phyloP scores from a whole-genome alignment of 2,329 filamentous ascomycete species.

The Nannizziopsis barbatae region DNA sequence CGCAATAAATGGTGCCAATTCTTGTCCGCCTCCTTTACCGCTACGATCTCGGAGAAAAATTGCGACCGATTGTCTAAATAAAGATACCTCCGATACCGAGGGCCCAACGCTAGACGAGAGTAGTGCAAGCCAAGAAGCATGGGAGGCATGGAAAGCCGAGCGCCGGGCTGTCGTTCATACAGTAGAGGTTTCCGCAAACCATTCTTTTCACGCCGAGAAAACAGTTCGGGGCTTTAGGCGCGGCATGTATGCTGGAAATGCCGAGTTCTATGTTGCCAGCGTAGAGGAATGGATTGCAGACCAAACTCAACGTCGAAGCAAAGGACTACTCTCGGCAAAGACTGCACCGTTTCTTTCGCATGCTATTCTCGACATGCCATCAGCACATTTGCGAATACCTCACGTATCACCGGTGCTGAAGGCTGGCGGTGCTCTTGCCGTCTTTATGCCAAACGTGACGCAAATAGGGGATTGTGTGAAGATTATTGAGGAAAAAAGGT shows the following conservation, averaged over 20 bases:
- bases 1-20: slow-evolving; percentile 63
- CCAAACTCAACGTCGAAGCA: slow-evolving; percentile 37
- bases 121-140: slow-evolving; percentile 25
- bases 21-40: slow-evolving; percentile 39
- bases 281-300: slow-evolving; percentile 52
- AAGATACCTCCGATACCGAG: neutral
- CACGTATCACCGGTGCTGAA: slow-evolving; percentile 45
- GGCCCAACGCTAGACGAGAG: slow-evolving; percentile 11
- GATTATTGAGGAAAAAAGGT: slow-evolving; percentile 41
- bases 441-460: slow-evolving; percentile 68
- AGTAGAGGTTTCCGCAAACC: slow-evolving; percentile 52
- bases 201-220: slow-evolving; percentile 53
- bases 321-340: slow-evolving; percentile 15
- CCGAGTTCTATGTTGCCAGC: slow-evolving; percentile 63
- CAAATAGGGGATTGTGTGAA: slow-evolving; percentile 58
- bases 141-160: slow-evolving; percentile 38
- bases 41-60: slow-evolving; percentile 24
- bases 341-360: slow-evolving; percentile 55
- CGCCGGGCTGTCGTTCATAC: slow-evolving; percentile 64
- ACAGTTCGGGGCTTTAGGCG: slow-evolving; percentile 56
- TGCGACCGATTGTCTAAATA: slow-evolving; percentile 13
- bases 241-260: slow-evolving; percentile 57
- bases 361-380: slow-evolving; percentile 63
- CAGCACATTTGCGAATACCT: slow-evolving; percentile 42
- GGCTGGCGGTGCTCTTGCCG: slow-evolving; percentile 52